Conservation (phyloP, 2,329 filamentous ascomycete genomes). For the Phoma herbarum region DNA sequence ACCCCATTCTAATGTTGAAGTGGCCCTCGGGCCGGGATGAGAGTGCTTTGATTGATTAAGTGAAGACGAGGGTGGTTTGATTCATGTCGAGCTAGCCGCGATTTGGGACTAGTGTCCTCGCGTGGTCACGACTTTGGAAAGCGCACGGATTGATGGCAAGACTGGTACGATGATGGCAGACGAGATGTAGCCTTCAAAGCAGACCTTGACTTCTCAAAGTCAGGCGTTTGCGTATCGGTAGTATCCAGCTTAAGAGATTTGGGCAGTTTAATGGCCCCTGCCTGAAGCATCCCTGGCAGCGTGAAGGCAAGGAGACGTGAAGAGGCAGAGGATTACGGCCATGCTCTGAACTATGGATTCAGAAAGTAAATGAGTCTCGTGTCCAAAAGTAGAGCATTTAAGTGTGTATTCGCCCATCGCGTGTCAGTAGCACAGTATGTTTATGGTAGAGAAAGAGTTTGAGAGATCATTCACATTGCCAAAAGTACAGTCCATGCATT, state of each 20-base stretch:
- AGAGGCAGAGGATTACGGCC: too few relatives aligned
- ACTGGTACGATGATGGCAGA: not conserved
- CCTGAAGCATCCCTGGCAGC: too few relatives aligned
- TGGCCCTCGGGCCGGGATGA: conserved; percentile 12
- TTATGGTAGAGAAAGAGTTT: not conserved
- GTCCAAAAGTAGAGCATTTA: too few relatives aligned
- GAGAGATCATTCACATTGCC: conserved; percentile 29
- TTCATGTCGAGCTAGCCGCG: conserved; percentile 4
- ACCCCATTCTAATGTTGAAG: conserved; percentile 7
- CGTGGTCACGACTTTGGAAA: conserved; percentile 9
- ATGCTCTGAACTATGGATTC: too few relatives aligned
- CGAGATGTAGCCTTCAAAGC: not conserved
- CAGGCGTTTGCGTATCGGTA: not conserved
- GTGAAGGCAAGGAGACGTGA: too few relatives aligned
- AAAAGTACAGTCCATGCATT: conserved; percentile 47
- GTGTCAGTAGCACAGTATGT: not conserved
- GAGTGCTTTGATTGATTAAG: not conserved
- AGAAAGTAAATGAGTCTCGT: too few relatives aligned
- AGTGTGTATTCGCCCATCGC: too few relatives aligned
- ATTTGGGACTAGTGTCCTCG: conserved; percentile 16
- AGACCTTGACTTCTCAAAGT: not conserved
- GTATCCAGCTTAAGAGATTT: not conserved
- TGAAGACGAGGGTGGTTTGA: conserved; percentile 7
- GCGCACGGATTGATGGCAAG: not conserved
- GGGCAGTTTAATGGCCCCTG: not conserved